Percentiles rank a stretch among this genome's conserved stretches.
These are phyloP conservation scores for Cutaneotrichosporon arboriforme DNA, from an alignment of 1,284 basidiomycete species.

Conservation along the genomic window DNA sequence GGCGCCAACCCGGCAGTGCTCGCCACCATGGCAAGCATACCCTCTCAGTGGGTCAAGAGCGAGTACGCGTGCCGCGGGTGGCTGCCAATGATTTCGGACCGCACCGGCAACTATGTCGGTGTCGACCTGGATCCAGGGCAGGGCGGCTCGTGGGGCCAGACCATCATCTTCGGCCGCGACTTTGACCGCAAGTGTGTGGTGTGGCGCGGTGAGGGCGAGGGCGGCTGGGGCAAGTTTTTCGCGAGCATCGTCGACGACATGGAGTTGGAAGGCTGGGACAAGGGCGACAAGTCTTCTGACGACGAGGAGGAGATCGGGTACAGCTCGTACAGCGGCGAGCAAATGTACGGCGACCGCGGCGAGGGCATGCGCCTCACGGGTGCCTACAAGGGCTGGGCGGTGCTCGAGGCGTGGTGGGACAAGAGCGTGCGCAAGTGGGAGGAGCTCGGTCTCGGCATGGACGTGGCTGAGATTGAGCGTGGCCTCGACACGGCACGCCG, in stretches of 20 bases:
- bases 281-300: conserved; percentile 54
- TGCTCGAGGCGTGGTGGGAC: conserved; percentile 86
- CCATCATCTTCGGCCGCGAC: conserved; percentile 95
- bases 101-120: conserved; percentile 93
- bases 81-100: conserved; percentile 91
- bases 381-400: conserved; percentile 82
- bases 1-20: conserved; percentile 67
- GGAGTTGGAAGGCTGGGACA: conserved; percentile 83
- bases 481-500: conserved; percentile 36
- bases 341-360: conserved; percentile 64
- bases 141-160: conserved; percentile 74
- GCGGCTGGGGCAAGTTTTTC: conserved; percentile 93
- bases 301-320: conserved; percentile 73
- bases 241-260: conserved; percentile 89
- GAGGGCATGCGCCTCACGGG: conserved; percentile 60
- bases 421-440: conserved; percentile 77
- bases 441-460: conserved; percentile 63
- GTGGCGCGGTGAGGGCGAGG: conserved; percentile 80
- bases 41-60: conserved; percentile 80
- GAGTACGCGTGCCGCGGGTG: conserved; percentile 92
- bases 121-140: conserved; percentile 85
- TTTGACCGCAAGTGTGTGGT: conserved; percentile 97
- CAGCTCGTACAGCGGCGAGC: conserved; percentile 73
- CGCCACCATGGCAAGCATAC: conserved; percentile 80
- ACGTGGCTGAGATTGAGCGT: conserved; percentile 43